Percentiles rank a stretch among this genome's conserved stretches.
phyloP scores from a whole-genome alignment of 176 grass and related monocot genomes.

The Aegilops umbellulata region DNA sequence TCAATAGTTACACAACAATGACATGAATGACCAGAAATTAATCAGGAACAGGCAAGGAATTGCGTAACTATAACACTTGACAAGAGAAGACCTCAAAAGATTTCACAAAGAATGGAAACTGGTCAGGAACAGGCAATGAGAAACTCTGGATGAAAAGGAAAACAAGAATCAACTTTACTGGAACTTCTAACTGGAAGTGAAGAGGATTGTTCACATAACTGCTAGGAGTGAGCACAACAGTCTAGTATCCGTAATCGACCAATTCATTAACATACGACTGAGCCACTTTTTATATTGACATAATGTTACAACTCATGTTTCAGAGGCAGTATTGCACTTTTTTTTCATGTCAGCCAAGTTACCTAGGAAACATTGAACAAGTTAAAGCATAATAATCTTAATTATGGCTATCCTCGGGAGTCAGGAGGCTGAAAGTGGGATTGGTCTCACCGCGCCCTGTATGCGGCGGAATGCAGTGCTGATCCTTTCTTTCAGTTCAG shows the following conservation, averaged over 20 bases:
- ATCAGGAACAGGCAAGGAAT: background rate
- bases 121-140: background rate
- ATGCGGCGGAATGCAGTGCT: constrained; percentile 66
- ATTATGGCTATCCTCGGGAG: too few species aligned
- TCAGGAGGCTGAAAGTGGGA: constrained; percentile 58
- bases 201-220: background rate
- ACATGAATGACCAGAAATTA: background rate
- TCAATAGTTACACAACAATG: background rate
- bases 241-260: too few species aligned
- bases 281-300: too few species aligned
- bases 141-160: background rate
- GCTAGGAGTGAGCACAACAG: background rate
- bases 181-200: background rate
- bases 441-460: constrained; percentile 66
- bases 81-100: background rate
- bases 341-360: background rate
- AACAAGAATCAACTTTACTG: background rate
- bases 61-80: background rate
- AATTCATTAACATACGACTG: too few species aligned
- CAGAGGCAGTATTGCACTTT: too few species aligned
- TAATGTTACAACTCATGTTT: too few species aligned
- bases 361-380: background rate
- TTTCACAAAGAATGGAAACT: background rate
- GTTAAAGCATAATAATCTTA: background rate
- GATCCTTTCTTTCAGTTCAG: constrained; percentile 63